Evolutionary conservation across 192 early-diverging fungal species (phyloP).

Genomic region (Coemansia aciculifera): DNA sequence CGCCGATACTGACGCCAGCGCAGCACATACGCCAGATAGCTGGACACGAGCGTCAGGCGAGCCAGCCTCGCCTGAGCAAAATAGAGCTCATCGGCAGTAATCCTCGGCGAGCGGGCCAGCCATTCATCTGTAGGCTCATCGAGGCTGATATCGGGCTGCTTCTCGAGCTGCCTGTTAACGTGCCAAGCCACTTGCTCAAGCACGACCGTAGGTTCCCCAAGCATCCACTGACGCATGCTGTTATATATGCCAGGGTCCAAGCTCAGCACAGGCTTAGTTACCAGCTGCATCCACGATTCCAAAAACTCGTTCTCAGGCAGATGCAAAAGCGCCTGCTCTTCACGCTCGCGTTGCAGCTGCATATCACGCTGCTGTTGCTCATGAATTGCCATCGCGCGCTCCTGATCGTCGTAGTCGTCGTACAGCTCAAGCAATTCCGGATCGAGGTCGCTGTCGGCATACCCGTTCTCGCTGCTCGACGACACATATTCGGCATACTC

Average conservation of each 20-base stretch:
- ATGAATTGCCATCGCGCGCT: slow-evolving; percentile 9
- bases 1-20: slow-evolving; percentile 27
- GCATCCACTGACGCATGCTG: slow-evolving; percentile 36
- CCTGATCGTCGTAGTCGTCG: slow-evolving; percentile 14
- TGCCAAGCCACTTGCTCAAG: slow-evolving; percentile 17
- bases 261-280: slow-evolving; percentile 19
- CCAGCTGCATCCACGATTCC: slow-evolving; percentile 33
- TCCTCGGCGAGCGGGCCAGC: background rate
- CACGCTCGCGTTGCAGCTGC: slow-evolving; percentile 24
- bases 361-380: slow-evolving; percentile 24
- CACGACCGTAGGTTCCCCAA: slow-evolving; percentile 4
- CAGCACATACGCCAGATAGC: slow-evolving; percentile 36
- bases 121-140: background rate
- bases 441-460: slow-evolving; percentile 12
- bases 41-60: slow-evolving; percentile 29
- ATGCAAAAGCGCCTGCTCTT: slow-evolving; percentile 32
- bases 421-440: slow-evolving; percentile 23
- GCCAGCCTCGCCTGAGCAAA: slow-evolving; percentile 17
- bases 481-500: slow-evolving; percentile 18
- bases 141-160: slow-evolving; percentile 34
- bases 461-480: slow-evolving; percentile 18
- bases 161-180: slow-evolving; percentile 35
- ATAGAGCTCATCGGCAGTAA: background rate
- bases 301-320: slow-evolving; percentile 35
- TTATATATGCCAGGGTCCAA: slow-evolving; percentile 22